Conservation (phyloP, 495 filamentous ascomycete species). For the Sporormia fimetaria region DNA sequence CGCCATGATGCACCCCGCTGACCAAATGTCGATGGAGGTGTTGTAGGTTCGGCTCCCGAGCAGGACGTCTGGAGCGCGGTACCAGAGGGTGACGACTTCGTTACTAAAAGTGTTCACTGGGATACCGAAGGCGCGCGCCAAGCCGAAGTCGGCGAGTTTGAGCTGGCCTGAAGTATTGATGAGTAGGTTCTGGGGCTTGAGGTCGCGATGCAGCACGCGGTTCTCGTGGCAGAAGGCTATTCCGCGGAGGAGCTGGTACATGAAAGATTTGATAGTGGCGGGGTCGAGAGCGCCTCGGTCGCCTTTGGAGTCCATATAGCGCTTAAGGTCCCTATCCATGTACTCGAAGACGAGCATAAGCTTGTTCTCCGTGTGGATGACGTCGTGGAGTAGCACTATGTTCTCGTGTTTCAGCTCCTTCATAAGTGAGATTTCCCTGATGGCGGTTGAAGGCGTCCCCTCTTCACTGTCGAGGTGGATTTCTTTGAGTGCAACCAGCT, state of each 20-base stretch:
- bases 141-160: conserved; percentile 95
- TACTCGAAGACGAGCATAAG: conserved; percentile 92
- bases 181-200: conserved; percentile 97
- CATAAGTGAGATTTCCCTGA: conserved; percentile 89
- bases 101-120: conserved; percentile 81
- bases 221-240: conserved; percentile 97
- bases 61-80: conserved; percentile 71
- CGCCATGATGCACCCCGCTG: conserved; percentile 83
- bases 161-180: conserved; percentile 91
- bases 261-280: conserved; percentile 95
- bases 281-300: conserved; percentile 81
- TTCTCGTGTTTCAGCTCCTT: conserved; percentile 95
- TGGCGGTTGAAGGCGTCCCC: conserved; percentile 88
- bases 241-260: conserved; percentile 86
- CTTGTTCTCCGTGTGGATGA: conserved; percentile 92
- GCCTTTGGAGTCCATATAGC: conserved; percentile 95
- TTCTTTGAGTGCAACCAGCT: conserved; percentile 82
- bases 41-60: conserved; percentile 85
- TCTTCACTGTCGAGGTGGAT: conserved; percentile 97
- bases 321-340: conserved; percentile 79
- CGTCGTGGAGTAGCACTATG: conserved; percentile 79
- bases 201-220: conserved; percentile 90
- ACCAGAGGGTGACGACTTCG: conserved; percentile 96
- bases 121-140: conserved; percentile 80
- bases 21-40: conserved; percentile 90